phyloP scores from a whole-genome alignment of 176 grass and related monocot genomes.

The sorghum (Sorghum bicolor) region Sorghum_bicolor_NCBIv3 NC_012873.2:4004001-4004500 shows the following conservation, averaged over 20 bases:
- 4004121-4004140: too few species aligned
- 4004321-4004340: neutral
- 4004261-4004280: neutral
- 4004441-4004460: neutral
- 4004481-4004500: neutral
- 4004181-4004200: too few species aligned
- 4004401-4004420: too few species aligned
- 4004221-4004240: neutral
- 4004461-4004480: neutral
- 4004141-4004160: too few species aligned
- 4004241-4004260: neutral
- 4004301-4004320: neutral
- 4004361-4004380: neutral
- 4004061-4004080: too few species aligned
- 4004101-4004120: too few species aligned
- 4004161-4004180: too few species aligned
- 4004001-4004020: neutral
- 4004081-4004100: too few species aligned
- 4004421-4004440: neutral
- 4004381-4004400: too few species aligned
- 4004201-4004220: too few species aligned
- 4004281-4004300: neutral
- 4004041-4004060: too few species aligned
- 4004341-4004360: neutral
- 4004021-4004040: too few species aligned